Conservation (phyloP, 306 rosid species). For the Quercus engelmannii region DNA sequence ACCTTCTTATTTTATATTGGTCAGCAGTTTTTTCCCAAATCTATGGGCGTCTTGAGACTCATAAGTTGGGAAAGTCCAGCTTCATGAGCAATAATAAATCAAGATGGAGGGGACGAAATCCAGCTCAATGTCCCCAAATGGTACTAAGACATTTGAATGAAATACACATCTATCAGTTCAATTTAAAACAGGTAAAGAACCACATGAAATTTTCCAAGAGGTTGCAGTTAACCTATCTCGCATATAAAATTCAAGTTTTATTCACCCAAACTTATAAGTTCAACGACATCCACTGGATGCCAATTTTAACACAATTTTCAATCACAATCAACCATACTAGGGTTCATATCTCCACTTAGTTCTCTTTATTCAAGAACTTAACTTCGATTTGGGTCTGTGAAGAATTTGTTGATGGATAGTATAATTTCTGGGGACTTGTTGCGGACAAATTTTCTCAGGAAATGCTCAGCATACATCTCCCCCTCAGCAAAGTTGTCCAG, state of each 20-base stretch:
- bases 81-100: neutral
- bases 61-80: neutral
- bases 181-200: neutral
- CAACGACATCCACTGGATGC: conserved; percentile 11
- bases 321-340: neutral
- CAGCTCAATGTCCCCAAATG: no score
- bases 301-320: conserved; percentile 17
- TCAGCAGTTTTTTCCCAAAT: no score
- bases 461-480: conserved; percentile 68
- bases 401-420: conserved; percentile 69
- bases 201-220: neutral
- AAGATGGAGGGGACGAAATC: no score
- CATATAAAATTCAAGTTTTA: conserved; percentile 13
- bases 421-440: conserved; percentile 68
- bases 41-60: no score
- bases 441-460: conserved; percentile 63
- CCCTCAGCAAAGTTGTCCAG: conserved; percentile 80
- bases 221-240: neutral
- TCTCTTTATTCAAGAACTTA: conserved; percentile 1
- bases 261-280: conserved; percentile 18
- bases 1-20: no score
- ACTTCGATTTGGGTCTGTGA: conserved; percentile 53
- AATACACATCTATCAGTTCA: neutral
- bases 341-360: conserved; percentile 7
- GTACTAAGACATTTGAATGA: neutral